Evolutionary conservation across 2,329 filamentous ascomycete genomes (phyloP).

Genomic region (Exophiala aquamarina): DNA sequence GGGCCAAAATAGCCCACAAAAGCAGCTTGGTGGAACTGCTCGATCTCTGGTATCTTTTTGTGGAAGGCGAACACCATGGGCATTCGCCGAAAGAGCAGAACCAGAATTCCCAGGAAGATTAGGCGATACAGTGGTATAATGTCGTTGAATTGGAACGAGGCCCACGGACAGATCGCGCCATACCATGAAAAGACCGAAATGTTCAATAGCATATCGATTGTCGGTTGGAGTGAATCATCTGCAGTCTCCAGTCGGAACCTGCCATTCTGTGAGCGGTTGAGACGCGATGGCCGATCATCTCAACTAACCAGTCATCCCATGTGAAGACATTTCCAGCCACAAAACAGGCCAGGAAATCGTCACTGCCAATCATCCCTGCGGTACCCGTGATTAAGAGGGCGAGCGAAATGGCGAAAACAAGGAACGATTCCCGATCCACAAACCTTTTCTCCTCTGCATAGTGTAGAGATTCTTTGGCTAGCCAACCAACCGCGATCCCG

Average conservation of each 20-base stretch:
- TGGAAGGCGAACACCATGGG: constrained; percentile 75
- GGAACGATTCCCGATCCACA: constrained; percentile 82
- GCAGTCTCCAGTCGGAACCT: constrained; percentile 83
- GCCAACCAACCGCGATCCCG: constrained; percentile 73
- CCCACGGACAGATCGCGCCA: constrained; percentile 82
- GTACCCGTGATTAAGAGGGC: constrained; percentile 86
- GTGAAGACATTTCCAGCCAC: constrained; percentile 89
- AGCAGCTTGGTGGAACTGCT: constrained; percentile 69
- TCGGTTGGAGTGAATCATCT: constrained; percentile 91
- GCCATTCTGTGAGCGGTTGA: constrained; percentile 34
- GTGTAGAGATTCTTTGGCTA: constrained; percentile 78
- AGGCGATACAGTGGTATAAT: constrained; percentile 74
- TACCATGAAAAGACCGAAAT: constrained; percentile 88
- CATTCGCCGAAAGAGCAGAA: constrained; percentile 74
- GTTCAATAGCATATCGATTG: constrained; percentile 92
- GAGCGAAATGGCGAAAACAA: constrained; percentile 81
- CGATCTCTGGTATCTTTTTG: constrained; percentile 75
- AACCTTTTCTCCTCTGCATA: constrained; percentile 80
- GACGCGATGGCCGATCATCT: background rate
- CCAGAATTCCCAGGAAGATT: constrained; percentile 69
- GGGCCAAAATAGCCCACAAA: constrained; percentile 94
- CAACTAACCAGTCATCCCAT: constrained; percentile 62
- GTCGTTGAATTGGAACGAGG: constrained; percentile 63
- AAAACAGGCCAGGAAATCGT: constrained; percentile 90
- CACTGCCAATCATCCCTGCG: constrained; percentile 80